A percentile compares a stretch with the other conserved stretches of the same genome.
phyloP scores from a whole-genome alignment of 768 basidiomycete species.

The Leccinum broughii region DNA sequence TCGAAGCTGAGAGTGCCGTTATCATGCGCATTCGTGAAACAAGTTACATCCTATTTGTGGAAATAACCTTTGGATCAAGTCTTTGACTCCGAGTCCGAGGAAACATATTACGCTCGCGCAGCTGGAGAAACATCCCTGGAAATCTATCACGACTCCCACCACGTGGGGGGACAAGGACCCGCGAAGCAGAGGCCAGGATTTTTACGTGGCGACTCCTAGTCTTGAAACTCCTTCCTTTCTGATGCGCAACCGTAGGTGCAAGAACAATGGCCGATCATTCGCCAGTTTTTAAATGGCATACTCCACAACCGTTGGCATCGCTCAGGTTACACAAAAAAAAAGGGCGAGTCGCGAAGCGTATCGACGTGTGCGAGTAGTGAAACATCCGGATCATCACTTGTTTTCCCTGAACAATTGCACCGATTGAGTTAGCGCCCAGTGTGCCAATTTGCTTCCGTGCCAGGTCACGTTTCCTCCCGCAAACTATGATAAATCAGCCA shows the following conservation, averaged over 20 bases:
- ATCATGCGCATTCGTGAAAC: neutral
- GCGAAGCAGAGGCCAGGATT: neutral
- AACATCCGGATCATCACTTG: neutral
- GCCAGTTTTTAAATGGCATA: neutral
- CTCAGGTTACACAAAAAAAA: neutral
- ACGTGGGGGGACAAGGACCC: too few species aligned
- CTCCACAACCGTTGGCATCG: neutral
- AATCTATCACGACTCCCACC: neutral
- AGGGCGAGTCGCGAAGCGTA: neutral
- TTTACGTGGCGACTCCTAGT: neutral
- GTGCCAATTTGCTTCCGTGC: neutral
- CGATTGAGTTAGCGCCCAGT: neutral
- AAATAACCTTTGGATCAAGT: neutral
- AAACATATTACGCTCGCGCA: neutral
- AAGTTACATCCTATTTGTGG: neutral
- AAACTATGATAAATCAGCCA: neutral
- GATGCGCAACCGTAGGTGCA: neutral
- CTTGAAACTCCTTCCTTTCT: neutral
- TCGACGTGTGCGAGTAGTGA: neutral
- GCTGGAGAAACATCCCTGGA: neutral
- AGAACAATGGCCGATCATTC: neutral
- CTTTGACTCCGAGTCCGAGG: neutral
- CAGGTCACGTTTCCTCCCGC: neutral
- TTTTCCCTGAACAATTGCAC: neutral
- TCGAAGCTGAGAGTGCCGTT: neutral